These are phyloP conservation scores for Rhodotorula sp. DNA, from an alignment of 1,284 basidiomycete species.

Conservation along the genomic window DNA sequence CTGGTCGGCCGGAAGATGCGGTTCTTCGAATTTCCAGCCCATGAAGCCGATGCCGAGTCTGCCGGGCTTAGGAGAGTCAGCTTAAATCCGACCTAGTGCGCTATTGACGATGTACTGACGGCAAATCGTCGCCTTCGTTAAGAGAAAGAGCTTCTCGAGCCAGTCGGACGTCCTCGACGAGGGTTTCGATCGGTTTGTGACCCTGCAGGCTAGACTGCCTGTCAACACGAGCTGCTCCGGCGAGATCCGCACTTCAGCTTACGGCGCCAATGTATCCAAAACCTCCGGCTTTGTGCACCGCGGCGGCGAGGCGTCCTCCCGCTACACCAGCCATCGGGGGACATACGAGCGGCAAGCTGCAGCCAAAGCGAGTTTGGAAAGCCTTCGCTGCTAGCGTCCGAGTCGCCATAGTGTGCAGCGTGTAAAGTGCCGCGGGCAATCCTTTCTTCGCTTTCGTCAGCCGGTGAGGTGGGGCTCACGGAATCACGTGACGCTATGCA, in stretches of 20 bases:
- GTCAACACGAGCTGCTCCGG: not conserved
- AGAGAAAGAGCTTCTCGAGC: constrained; percentile 18
- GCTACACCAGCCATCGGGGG: constrained; percentile 27
- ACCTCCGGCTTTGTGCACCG: constrained; percentile 19
- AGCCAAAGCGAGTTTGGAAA: not conserved
- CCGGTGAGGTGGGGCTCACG: not conserved
- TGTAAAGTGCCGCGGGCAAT: not conserved
- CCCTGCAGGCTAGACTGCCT: not conserved
- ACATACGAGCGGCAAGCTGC: constrained; percentile 14
- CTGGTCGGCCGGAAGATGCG: not conserved
- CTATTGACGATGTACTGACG: constrained; percentile 6
- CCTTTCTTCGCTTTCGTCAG: not conserved
- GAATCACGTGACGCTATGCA: not conserved
- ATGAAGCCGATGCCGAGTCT: constrained; percentile 30
- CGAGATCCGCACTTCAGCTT: not conserved
- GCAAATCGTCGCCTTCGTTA: constrained; percentile 1
- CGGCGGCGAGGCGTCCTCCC: constrained; percentile 26
- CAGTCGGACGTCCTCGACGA: constrained; percentile 15
- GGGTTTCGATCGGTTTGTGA: constrained; percentile 1
- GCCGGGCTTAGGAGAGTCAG: too few species aligned
- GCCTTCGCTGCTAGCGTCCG: not conserved
- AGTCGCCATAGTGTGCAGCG: not conserved
- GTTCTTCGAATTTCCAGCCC: constrained; percentile 20
- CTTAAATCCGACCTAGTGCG: not conserved
- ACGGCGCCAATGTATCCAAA: constrained; percentile 28